phyloP scores from a whole-genome alignment of 192 early-diverging fungal genomes.

The Backusella australiensis region DNA sequence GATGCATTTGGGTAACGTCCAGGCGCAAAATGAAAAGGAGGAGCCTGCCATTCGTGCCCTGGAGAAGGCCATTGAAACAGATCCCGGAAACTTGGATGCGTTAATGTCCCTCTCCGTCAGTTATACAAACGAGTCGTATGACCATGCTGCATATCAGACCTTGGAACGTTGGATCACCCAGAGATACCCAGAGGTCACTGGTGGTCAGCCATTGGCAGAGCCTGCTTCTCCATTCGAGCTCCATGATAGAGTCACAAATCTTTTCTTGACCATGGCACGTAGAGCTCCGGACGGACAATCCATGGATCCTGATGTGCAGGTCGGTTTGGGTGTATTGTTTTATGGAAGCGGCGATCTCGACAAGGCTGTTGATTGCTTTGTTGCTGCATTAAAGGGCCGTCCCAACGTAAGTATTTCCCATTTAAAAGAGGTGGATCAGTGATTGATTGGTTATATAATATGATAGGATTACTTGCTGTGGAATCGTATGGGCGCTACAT shows the following conservation, averaged over 20 bases:
- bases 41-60: constrained; percentile 90
- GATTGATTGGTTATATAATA: background rate
- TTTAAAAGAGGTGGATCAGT: background rate
- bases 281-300: constrained; percentile 39
- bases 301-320: constrained; percentile 92
- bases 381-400: constrained; percentile 82
- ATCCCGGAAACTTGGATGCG: constrained; percentile 65
- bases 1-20: constrained; percentile 87
- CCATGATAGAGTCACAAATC: constrained; percentile 68
- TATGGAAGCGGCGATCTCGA: constrained; percentile 91
- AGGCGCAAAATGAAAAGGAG: constrained; percentile 99
- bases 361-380: constrained; percentile 98
- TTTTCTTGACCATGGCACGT: constrained; percentile 82
- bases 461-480: constrained; percentile 87
- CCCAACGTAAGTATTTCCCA: constrained; percentile 49
- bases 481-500: constrained; percentile 98
- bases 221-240: constrained; percentile 47
- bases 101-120: constrained; percentile 85
- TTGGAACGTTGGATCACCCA: constrained; percentile 85
- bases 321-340: constrained; percentile 95
- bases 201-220: constrained; percentile 19
- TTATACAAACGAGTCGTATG: constrained; percentile 95
- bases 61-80: constrained; percentile 75
- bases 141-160: constrained; percentile 86
- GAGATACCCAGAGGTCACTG: constrained; percentile 63